Base-by-base conservation (phyloP, 2,329 filamentous ascomycete species). In the Stachybotrys chlorohalonatus region DNA sequence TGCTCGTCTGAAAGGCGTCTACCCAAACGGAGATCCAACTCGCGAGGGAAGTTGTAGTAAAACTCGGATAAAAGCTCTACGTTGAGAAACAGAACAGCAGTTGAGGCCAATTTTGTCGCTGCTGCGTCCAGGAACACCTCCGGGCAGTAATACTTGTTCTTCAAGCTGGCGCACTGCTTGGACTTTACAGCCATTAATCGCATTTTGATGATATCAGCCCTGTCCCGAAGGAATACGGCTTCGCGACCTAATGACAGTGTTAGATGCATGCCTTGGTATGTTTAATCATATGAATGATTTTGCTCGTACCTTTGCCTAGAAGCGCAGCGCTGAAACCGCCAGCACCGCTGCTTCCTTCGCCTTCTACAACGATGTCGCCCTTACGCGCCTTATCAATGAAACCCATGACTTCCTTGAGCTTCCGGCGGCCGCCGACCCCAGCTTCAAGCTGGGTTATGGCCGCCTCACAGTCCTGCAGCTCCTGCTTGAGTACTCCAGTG, bases 91-190 rank as follows among this genome's bases (percentile, higher is more conserved):
- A 99, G 83, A 8, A 99, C 94, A 2, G 94, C 93, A 0, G 94
- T 99, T 1, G 90, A 87, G 3, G 93, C 95, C 51, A 99, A 82
- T 72, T 97, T 97, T 62, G 92, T 90, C 1, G 94, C 92, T 2
- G 96, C 94, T 3, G 95, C 91, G 65, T 99, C 92, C n/a, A 99
- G 83, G 76, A 99, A 99, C 15, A 99, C 83, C 68, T 99, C 94
- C 0, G 94, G 94, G 66, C 94, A 99, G 73, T 94, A 84, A 73
- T 97, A 96, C 75, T 96, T 96, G 76, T 96, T 96, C 65, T 87
- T 86, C 61, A 86, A 79, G 60, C 76, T 83, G 56, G 85, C 81
- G 72, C 94, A 99, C 72, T 96, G 92, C 69, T 93, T 90, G 15
- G 89, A 94, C 69, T 93, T 94, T 55, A 96, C 80, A 48, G 94